Base-by-base conservation (phyloP, 1,284 basidiomycete species). In the Boletus subluridellus region DNA sequence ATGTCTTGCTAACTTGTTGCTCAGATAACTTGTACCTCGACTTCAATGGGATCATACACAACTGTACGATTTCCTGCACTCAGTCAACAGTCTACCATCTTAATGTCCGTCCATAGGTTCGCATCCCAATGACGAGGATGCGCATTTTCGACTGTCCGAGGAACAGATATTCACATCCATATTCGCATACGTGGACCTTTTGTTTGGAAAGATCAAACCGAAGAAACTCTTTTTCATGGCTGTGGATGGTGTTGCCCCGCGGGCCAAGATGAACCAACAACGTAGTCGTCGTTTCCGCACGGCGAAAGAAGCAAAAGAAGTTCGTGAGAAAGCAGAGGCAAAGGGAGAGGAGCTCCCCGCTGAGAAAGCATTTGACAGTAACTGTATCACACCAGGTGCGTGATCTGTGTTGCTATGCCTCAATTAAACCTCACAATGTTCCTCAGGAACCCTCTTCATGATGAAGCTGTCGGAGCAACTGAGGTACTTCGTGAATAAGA, bases 191-290 rank as follows among this genome's bases (percentile, higher is more conserved):
- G 95, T 99, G 64, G 95, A 99, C 76, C 92, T 95, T 71, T 80
- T 99, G 21, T 99, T 99, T 74, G 84, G 89, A 52, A 98, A 96
- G 79, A 98, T 99, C 66, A 98, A 95, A 74, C 97, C 97, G 1
- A 90, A 93, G 80, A 98, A 98, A 73, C 78, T 95, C 7, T 95
- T 95, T 72, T 98, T 96, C 76, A 95, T 99, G 88, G 97, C 97
- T 32, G 89, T 99, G 50, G 97, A 99, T 73, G 97, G 97, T 60
- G 95, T 98, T 15, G 97, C 97, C 0, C 97, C 97, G 3, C 83
- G 97, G 57, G 97, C 97, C 50, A 99, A 99, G 83, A 98, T 99
- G 97, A 99, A 99, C 74, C 96, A 99, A 74, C 97, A 99, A 73
- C 87, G 95, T 39, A 90, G 90, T 69, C 82, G 97, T 54, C 87